Evolutionary conservation across 495 filamentous ascomycete genomes (phyloP), one percentile per base, ranked within the genome.

Genomic region (Penicillium goetzii): DNA sequence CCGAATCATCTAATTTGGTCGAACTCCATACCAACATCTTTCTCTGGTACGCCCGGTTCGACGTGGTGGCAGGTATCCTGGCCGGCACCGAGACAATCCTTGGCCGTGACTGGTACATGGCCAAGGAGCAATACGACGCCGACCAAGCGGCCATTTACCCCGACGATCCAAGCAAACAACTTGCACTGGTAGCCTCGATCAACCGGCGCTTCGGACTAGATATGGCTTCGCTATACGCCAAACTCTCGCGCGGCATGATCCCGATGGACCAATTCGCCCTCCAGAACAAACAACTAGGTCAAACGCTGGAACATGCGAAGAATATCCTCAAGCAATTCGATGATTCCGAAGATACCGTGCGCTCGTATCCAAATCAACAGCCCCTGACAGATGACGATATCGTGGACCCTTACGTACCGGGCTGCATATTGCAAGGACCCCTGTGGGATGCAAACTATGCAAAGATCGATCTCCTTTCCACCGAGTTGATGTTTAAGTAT

Each of bases 11-110:
- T 25, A 89, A 89, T 76, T 78, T 89, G 63, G 86, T 85, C 33
- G 80, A 88, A 32, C 81, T 89, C 23, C 85, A 86, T 50, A 88
- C 88, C 33, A 86, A 88, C 67, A 84, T 96, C 43, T 85, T 95
- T 49, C 80, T 82, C 23, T 97, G 95, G 95, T 97, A 97, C 72
- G 84, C 86, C 19, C 90, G 92, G 34, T 97, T 96, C 66, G 95
- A 98, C 69, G 82, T 96, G 4, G 89, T 93, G 53, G 89, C 88
- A 7, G 88, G 91, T 17, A 84, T 97, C 60, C 84, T 97, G 80
- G 89, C 92, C 38, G 90, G 90, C 12, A 89, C 88, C 63, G 86
- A 89, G 66, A 86, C 90, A 0, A 83, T 89, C 15, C 80, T 97
- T 14, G 81, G 86, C 26, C 86, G 88, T 50, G 90, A 92, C 58